Conservation (phyloP, 345 rosid species). For the Pugionium dolabratum region DNA sequence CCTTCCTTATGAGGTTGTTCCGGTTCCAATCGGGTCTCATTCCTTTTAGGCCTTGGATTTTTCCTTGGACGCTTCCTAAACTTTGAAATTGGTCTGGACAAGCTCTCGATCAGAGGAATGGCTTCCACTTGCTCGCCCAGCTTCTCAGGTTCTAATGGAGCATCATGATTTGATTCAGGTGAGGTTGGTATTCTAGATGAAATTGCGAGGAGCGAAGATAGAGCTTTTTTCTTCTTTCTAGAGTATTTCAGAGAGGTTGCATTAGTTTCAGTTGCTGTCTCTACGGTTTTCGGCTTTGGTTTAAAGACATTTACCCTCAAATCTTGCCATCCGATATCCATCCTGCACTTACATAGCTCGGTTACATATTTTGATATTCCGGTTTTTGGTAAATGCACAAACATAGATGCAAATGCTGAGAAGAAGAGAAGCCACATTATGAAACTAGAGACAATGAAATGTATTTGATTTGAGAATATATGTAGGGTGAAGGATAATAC, state of each 20-base stretch:
- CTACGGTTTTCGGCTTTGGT: neutral
- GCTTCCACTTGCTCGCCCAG: slow-evolving; percentile 3
- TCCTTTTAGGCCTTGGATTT: neutral
- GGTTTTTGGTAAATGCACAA: neutral
- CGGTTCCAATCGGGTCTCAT: neutral
- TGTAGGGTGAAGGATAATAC: neutral
- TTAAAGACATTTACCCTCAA: neutral
- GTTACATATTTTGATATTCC: neutral
- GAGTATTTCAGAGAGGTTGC: slow-evolving; percentile 2
- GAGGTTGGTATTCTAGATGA: neutral
- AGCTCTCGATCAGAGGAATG: slow-evolving; percentile 20
- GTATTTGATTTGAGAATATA: neutral
- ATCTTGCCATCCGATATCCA: neutral
- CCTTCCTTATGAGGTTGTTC: neutral
- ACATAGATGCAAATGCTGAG: neutral
- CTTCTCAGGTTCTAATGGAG: slow-evolving; percentile 30
- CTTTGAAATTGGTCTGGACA: neutral
- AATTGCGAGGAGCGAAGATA: neutral
- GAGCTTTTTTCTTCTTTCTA: neutral
- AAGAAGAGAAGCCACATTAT: slow-evolving; percentile 5
- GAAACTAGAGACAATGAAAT: neutral
- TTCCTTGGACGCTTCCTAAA: slow-evolving; percentile 3
- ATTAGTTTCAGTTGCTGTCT: neutral
- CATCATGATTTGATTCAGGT: slow-evolving; percentile 6
- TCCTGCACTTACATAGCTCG: slow-evolving; percentile 24